Evolutionary conservation across 192 early-diverging fungal genomes (phyloP), one percentile per base, ranked within the genome.

Genomic region (Rhizophagus prolifer): DNA sequence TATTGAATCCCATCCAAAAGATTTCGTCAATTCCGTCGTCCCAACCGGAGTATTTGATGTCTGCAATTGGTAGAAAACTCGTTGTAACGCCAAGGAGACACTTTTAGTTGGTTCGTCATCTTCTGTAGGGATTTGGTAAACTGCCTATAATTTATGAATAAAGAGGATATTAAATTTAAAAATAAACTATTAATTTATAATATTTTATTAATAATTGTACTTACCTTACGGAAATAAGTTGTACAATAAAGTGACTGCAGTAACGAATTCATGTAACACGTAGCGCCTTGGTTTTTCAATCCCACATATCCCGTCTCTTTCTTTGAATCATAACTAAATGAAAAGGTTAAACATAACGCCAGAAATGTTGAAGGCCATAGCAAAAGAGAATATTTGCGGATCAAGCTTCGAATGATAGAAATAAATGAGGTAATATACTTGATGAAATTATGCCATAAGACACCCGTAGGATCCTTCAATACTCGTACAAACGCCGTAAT

Each of bases 181-280:
- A 23, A 66, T 16, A 64, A 38, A 44, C 2, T 2, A 16, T 16
- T 16, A 13, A 26, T 30, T 13, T 13, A 19, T 1, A 30, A 64
- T 28, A 19, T 31, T 7, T 14, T 9, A 68, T n/a, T 68, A 41
- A 10, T 44, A 41, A 12, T 44, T 5, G 10, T 21, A 72, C 70
- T 30, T n/a, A 75, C 74, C 78, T 92, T 94, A 72, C 97, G 91
- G 81, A 99, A 97, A 78, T 93, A 92, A 80, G 91, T 97, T 21
- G 96, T 97, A 78, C 94, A 97, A 78, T 93, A 98, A 38, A 98
- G 86, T 26, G 95, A 96, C 80, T 99, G 98, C 47, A 99, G 87
- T 23, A 98, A 86, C 70, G 98, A 97, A 86, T 98, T 99, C 95
- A 99, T 96, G 82, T 99, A 99, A 85, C 98, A 97, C 0, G 98